phyloP scores from a whole-genome alignment of 1,284 basidiomycete genomes.

The Volvariella volvacea region DNA sequence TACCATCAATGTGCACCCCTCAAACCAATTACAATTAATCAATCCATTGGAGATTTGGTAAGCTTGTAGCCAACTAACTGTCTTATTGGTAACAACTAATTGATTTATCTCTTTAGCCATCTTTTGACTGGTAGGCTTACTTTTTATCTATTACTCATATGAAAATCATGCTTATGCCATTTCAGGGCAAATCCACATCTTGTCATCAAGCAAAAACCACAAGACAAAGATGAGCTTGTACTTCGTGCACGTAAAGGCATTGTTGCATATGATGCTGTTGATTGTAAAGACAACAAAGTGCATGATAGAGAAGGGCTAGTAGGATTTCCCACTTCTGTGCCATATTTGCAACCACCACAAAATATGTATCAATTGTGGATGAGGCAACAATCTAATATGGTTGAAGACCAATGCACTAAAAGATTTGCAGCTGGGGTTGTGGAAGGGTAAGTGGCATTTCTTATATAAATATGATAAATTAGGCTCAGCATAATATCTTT shows the following conservation, averaged over 20 bases:
- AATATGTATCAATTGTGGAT: conserved; percentile 55
- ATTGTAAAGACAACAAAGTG: no score
- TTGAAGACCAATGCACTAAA: conserved; percentile 42
- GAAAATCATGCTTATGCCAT: neutral
- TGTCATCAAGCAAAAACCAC: neutral
- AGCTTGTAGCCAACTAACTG: conserved; percentile 19
- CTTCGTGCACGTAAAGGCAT: neutral
- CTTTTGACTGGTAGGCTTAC: conserved; percentile 60
- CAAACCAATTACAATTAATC: conserved; percentile 47
- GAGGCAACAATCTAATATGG: conserved; percentile 27
- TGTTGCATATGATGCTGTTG: neutral
- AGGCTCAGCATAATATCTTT: no score
- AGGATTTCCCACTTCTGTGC: conserved; percentile 39
- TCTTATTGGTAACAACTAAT: conserved; percentile 1
- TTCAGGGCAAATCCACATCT: conserved; percentile 9
- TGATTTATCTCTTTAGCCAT: conserved; percentile 31
- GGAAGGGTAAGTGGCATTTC: conserved; percentile 40
- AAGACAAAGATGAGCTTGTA: neutral
- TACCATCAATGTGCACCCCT: conserved; percentile 50
- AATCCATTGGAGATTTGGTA: conserved; percentile 67
- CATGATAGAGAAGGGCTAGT: neutral
- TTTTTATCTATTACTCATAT: neutral
- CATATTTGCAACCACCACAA: conserved; percentile 40
- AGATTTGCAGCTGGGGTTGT: conserved; percentile 31
- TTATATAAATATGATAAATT: no score